Conservation (phyloP, 2,329 filamentous ascomycete genomes). For the Fonsecaea pugnacius region DNA sequence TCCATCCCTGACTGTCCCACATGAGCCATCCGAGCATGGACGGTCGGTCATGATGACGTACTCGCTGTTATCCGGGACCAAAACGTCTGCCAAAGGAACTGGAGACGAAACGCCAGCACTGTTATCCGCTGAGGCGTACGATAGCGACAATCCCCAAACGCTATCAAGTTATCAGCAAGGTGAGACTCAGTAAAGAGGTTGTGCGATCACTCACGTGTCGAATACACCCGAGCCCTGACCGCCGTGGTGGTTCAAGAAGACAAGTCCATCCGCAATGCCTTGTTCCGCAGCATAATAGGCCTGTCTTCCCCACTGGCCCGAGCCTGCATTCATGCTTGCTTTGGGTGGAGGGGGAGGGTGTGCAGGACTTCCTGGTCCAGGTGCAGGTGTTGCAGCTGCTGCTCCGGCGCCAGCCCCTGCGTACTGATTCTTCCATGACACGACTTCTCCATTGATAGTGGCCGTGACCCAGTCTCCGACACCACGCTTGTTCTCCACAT, state of each 20-base stretch:
- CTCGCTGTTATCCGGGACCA: slow-evolving; percentile 57
- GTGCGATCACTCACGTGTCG: slow-evolving; percentile 48
- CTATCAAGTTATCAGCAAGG: slow-evolving; percentile 31
- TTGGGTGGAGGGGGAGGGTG: slow-evolving; percentile 12
- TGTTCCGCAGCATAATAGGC: slow-evolving; percentile 54
- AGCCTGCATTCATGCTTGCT: slow-evolving; percentile 26
- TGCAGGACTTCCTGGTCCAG: slow-evolving; percentile 46
- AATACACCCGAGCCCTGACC: slow-evolving; percentile 61
- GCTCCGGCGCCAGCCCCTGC: slow-evolving; percentile 32
- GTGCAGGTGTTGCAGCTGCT: slow-evolving; percentile 7
- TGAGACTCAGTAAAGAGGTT: slow-evolving; percentile 3
- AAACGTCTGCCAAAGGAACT: slow-evolving; percentile 55
- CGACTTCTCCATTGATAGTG: slow-evolving; percentile 62
- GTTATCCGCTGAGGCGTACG: slow-evolving; percentile 57
- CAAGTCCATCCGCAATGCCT: slow-evolving; percentile 56
- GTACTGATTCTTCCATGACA: slow-evolving; percentile 64
- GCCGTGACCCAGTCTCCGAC: slow-evolving; percentile 59
- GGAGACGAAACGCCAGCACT: slow-evolving; percentile 53
- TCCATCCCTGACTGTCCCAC: slow-evolving; percentile 55
- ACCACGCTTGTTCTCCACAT: slow-evolving; percentile 48
- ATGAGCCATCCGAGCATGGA: slow-evolving; percentile 52
- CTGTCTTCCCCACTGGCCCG: slow-evolving; percentile 49
- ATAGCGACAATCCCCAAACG: slow-evolving; percentile 62
- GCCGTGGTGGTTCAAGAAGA: slow-evolving; percentile 64
- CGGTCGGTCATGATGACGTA: slow-evolving; percentile 58